These are phyloP conservation scores for Fusarium avenaceum DNA, from an alignment of 2,329 filamentous ascomycete genomes.

Conservation along the genomic window DNA sequence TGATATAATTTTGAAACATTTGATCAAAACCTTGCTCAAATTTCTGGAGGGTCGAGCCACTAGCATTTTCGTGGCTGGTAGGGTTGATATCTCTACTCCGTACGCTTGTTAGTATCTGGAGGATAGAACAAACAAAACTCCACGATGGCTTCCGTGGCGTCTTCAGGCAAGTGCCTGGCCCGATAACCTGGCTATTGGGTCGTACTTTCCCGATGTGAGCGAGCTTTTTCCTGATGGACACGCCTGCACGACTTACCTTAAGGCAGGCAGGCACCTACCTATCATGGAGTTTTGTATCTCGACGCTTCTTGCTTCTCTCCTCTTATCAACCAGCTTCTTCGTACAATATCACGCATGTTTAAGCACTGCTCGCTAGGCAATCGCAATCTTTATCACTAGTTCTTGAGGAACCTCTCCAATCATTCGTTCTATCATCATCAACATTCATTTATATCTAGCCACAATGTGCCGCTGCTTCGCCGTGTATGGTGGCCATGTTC, in stretches of 20 bases:
- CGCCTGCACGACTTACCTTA: no score
- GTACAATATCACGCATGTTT: not conserved
- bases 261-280: no score
- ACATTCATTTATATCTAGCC: slow-evolving; percentile 2
- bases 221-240: not conserved
- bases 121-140: slow-evolving; percentile 1
- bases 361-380: not conserved
- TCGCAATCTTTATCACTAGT: slow-evolving; percentile 4
- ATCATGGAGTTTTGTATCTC: no score
- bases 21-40: not conserved
- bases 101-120: not conserved
- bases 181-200: slow-evolving; percentile 28
- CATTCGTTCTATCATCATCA: not conserved
- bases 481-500: not conserved
- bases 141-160: slow-evolving; percentile 31
- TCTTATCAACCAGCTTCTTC: not conserved
- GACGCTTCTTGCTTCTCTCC: not conserved
- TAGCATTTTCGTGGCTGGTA: not conserved
- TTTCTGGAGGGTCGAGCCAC: not conserved
- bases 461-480: slow-evolving; percentile 50
- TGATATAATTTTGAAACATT: not conserved
- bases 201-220: not conserved
- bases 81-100: not conserved
- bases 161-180: slow-evolving; percentile 13
- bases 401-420: not conserved